phyloP scores from a whole-genome alignment of 1,284 basidiomycete species.

The Ustilago esculenta region DNA sequence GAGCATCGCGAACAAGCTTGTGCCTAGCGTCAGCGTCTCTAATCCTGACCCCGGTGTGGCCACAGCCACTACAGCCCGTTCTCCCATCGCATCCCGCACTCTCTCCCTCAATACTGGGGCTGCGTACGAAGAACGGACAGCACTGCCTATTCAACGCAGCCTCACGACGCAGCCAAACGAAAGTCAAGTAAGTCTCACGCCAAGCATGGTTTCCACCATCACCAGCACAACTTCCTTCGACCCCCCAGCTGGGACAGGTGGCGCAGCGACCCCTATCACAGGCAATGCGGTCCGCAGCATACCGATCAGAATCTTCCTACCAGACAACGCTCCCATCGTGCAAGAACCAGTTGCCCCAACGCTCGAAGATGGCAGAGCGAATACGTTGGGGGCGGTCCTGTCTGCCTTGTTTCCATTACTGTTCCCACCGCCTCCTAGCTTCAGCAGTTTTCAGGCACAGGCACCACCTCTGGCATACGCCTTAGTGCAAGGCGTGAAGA shows the following conservation, averaged over 20 bases:
- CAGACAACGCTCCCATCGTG: constrained; percentile 85
- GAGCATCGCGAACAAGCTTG: constrained; percentile 85
- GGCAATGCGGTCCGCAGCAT: constrained; percentile 33
- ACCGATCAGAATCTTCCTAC: constrained; percentile 82
- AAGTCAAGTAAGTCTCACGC: constrained; percentile 33
- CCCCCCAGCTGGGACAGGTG: constrained; percentile 2
- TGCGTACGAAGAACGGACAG: constrained; percentile 12
- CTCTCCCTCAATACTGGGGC: constrained; percentile 25
- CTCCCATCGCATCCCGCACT: constrained; percentile 16
- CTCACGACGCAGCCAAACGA: constrained; percentile 42
- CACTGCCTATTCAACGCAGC: constrained; percentile 17
- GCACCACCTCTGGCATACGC: constrained; percentile 70
- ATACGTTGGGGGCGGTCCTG: constrained; percentile 69
- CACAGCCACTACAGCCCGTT: constrained; percentile 1
- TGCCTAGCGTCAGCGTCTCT: constrained; percentile 62
- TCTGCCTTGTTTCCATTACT: constrained; percentile 69
- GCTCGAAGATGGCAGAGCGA: constrained; percentile 67
- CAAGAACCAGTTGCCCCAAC: constrained; percentile 84
- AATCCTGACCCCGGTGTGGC: neutral
- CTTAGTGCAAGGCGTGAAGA: constrained; percentile 84
- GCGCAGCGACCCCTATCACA: constrained; percentile 10
- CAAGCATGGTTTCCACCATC: constrained; percentile 34
- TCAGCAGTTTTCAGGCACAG: constrained; percentile 36
- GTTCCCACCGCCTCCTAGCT: constrained; percentile 67
- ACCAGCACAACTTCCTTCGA: constrained; percentile 40